Evolutionary conservation across 148 eudicot species (phyloP), one percentile per base, ranked within the genome.

Genomic region (Polygonum maritimum): DNA sequence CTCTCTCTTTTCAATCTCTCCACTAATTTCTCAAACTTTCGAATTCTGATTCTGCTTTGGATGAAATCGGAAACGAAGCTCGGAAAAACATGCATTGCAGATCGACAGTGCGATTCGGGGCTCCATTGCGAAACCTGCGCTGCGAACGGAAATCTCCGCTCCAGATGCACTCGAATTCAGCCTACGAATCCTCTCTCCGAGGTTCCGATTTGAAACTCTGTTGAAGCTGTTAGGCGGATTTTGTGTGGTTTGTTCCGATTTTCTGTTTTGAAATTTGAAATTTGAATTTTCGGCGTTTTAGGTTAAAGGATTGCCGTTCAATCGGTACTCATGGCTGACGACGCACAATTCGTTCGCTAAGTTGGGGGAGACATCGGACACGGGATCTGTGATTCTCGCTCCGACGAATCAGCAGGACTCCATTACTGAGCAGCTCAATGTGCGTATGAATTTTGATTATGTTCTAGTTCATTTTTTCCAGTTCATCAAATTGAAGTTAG

Each of bases 331-430:
- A 31, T 92, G 98, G 98, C 80, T 94, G 71, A 94, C 98, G 57
- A 90, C 91, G 54, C 98, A 94, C 86, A 94, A 94, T 78, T 70
- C 98, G 58, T 94, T 89, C 75, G 93, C 98, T 48, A 82, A 81
- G 77, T 71, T 90, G 41, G 96, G 96, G 44, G 84, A 78, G 80
- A 90, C 38, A 67, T 94, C 98, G 18, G 90, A 80, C 0, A 94
- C 96, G 18, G 92, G 97, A 19, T 77, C 90, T 12, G 76, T 83
- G 31, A 75, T 92, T 78, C 49, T 94, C 21, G 69, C 97, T 78
- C 96, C 91, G 39, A 81, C 78, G 78, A 94, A 92, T 77, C 98
- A 94, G 85, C 98, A 92, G 85, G 98, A 94, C 81, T 76, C 94
- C 76, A 74, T 94, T 63, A 86, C 97, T 36, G 78, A 79, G 79